Percentiles rank a stretch among this genome's conserved stretches.
Conservation (phyloP, 768 basidiomycete genomes). For the Chalciporus piperatus region DNA sequence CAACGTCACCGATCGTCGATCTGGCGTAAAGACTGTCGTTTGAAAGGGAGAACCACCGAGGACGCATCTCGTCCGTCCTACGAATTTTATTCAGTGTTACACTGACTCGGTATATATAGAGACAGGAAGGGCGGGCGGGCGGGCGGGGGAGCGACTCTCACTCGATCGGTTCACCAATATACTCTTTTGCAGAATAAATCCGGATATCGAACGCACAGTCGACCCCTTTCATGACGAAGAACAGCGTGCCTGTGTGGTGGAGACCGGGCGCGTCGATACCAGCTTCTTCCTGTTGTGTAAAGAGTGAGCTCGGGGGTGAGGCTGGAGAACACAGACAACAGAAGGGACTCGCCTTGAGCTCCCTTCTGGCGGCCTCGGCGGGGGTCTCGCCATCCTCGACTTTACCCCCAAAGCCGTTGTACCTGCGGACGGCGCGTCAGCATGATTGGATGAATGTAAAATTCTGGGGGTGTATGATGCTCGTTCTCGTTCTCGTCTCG, state of each 20-base stretch:
- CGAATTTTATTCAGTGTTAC: background rate
- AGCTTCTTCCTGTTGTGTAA: conserved; percentile 67
- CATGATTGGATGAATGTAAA: background rate
- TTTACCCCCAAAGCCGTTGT: conserved; percentile 90
- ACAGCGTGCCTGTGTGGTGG: conserved; percentile 58
- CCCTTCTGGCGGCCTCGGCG: conserved; percentile 71
- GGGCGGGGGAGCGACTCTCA: too few relatives aligned
- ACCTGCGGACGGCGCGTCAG: conserved; percentile 45
- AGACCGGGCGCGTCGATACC: conserved; percentile 68
- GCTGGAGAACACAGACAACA: too few relatives aligned
- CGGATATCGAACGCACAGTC: conserved; percentile 71
- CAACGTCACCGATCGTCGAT: background rate
- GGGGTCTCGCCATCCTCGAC: conserved; percentile 72
- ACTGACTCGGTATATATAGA: too few relatives aligned
- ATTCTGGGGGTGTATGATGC: too few relatives aligned
- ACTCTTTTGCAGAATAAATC: conserved; percentile 63
- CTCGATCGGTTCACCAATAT: conserved; percentile 64
- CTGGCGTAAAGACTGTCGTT: conserved; percentile 19
- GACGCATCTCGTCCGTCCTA: conserved; percentile 87
- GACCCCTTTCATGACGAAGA: conserved; percentile 55
- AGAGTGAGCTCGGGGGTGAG: too few relatives aligned
- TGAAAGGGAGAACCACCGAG: conserved; percentile 65
- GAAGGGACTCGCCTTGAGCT: conserved; percentile 43
- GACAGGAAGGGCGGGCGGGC: too few relatives aligned
- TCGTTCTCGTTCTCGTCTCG: too few relatives aligned